Conservation (phyloP, 2,329 filamentous ascomycete genomes). For the Diplocarpon mali region DNA sequence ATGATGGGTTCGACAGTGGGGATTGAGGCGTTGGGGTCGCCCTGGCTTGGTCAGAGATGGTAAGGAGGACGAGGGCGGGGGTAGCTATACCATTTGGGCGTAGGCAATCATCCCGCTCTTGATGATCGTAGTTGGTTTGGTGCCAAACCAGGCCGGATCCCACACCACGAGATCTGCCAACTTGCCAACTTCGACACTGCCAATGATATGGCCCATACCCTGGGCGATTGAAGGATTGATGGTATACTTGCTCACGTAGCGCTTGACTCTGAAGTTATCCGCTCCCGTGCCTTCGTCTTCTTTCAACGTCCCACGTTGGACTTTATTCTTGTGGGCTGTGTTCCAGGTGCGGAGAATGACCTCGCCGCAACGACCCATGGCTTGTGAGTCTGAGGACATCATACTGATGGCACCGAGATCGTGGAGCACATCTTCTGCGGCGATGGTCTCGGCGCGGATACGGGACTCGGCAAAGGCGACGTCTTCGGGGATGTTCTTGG, state of each 20-base stretch:
- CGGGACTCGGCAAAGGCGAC: conserved; percentile 90
- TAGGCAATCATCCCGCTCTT: conserved; percentile 83
- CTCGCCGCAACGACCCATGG: conserved; percentile 93
- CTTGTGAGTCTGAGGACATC: conserved; percentile 93
- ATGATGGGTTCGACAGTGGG: conserved; percentile 79
- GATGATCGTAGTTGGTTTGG: conserved; percentile 69
- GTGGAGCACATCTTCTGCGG: conserved; percentile 90
- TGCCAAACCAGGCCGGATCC: conserved; percentile 76
- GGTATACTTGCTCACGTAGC: conserved; percentile 93
- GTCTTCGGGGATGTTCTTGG: conserved; percentile 87
- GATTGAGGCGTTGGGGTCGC: conserved; percentile 73
- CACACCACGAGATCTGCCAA: conserved; percentile 82
- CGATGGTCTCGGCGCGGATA: conserved; percentile 92
- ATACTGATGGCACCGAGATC: conserved; percentile 93
- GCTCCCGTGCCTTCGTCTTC: conserved; percentile 71
- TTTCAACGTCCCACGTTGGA: conserved; percentile 63
- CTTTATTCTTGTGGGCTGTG: conserved; percentile 93
- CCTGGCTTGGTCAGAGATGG: conserved; percentile 34
- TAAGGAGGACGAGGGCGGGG: not conserved
- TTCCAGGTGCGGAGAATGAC: conserved; percentile 92
- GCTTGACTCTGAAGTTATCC: conserved; percentile 85
- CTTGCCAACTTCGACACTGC: conserved; percentile 81
- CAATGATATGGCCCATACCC: conserved; percentile 78
- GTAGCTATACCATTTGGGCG: conserved; percentile 68
- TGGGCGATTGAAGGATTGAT: conserved; percentile 89